Base-by-base conservation (phyloP, 2,329 filamentous ascomycete genomes). In the Botrytis squamosa region DNA sequence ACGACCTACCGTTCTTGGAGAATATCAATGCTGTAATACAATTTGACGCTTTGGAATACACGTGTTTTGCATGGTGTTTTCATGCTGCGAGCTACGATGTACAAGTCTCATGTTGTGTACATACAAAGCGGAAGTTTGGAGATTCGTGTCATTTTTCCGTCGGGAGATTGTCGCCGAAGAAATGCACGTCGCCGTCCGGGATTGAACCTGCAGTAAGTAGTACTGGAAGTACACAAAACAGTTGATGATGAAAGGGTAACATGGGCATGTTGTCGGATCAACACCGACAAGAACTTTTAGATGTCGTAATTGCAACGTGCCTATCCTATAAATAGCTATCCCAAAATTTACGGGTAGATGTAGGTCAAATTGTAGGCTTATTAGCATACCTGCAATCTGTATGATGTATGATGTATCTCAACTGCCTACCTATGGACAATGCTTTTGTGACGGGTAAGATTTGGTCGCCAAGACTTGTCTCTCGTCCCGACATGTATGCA, bases 401-500 rank as follows among this genome's bases (percentile, higher is more conserved):
- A 29, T 55, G 16, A 36, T 55, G 25, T 42, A 55, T 49, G 16
- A 36, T 55, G 25, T 42, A 55, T 49, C 38, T 69, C 18, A 22
- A 20, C 22, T 42, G 38, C 22, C 49, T 38, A 38, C 22, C 49
- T 38, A 38, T 20, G 16, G 6, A 57, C 10, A 38, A 38, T 29
- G 44, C 44, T 33, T 38, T 29, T 40, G 22, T 42, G 40, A 59
- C 46, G 38, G 70, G 29, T 40, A 22, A 29, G n/a, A 33, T 62
- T 38, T 49, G 62, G 40, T 22, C 59, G 52, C 52, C 40, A 72
- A 60, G 40, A 59, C 20, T 18, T 44, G 36, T 44, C 38, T 67
- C 44, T 72, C 46, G 38, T 67, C 40, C 64, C 49, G 70, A 68
- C 7, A 59, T 59, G 70, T 72, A 67, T 38, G 62, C 46, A 52